Evolutionary conservation across 257 asterid species (phyloP).

Genomic region (Ligustrum vulgare): DNA sequence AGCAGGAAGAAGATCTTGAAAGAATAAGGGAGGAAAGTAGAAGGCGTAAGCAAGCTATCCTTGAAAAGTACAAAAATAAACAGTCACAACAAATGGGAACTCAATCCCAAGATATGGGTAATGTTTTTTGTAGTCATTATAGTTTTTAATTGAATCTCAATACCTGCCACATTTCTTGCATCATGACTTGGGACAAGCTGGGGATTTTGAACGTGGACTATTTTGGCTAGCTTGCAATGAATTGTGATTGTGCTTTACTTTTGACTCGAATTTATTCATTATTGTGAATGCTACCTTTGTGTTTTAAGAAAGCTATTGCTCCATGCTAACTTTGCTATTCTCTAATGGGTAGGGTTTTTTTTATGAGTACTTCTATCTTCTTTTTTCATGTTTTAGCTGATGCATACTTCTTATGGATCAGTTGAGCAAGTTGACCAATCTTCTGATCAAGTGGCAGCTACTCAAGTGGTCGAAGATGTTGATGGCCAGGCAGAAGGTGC

Average conservation of each 20-base stretch:
- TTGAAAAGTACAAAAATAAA: slow-evolving; percentile 72
- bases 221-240: slow-evolving; percentile 1
- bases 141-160: neutral
- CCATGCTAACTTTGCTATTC: neutral
- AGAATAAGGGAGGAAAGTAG: slow-evolving; percentile 93
- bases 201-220: neutral
- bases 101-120: slow-evolving; percentile 41
- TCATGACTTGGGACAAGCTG: neutral
- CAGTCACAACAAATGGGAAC: slow-evolving; percentile 33
- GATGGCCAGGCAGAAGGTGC: slow-evolving; percentile 48
- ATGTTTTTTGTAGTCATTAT: slow-evolving; percentile 2
- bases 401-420: slow-evolving; percentile 20
- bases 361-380: slow-evolving; percentile 7
- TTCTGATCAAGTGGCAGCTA: slow-evolving; percentile 32
- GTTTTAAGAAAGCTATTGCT: neutral
- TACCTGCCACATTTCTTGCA: neutral
- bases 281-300: neutral
- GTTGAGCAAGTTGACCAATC: slow-evolving; percentile 44
- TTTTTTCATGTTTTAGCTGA: slow-evolving; percentile 19
- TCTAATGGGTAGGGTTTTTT: neutral
- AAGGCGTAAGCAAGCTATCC: slow-evolving; percentile 83
- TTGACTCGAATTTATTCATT: slow-evolving; percentile 2
- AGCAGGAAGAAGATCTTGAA: slow-evolving; percentile 86
- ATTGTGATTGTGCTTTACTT: neutral
- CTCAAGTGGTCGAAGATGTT: slow-evolving; percentile 16